A percentile compares a stretch with the other conserved stretches of the same genome.
Evolutionary conservation across 2,329 filamentous ascomycete species (phyloP).

Genomic region (Ascochyta pisi): DNA sequence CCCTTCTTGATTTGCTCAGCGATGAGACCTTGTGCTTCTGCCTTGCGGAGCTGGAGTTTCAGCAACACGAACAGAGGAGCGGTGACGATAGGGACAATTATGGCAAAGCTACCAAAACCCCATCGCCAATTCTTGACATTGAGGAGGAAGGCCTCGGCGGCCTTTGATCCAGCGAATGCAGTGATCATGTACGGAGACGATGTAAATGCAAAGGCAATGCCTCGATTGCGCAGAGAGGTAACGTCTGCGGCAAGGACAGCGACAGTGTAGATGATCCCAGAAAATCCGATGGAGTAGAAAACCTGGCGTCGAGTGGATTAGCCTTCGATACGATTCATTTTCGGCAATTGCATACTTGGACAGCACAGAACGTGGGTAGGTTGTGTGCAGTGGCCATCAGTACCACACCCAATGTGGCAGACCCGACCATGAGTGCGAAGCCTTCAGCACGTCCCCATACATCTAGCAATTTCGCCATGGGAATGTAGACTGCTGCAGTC

Average conservation of each 20-base stretch:
- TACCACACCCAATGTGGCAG: constrained; percentile 54
- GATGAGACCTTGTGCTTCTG: constrained; percentile 61
- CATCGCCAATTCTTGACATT: constrained; percentile 65
- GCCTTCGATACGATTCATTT: too few species aligned
- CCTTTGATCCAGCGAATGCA: constrained; percentile 42
- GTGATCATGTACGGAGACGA: constrained; percentile 29
- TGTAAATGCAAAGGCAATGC: constrained; percentile 61
- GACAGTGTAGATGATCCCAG: constrained; percentile 64
- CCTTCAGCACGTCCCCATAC: constrained; percentile 49
- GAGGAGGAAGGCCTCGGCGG: constrained; percentile 62
- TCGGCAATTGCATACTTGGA: neutral
- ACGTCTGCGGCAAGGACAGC: constrained; percentile 69
- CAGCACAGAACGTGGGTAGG: constrained; percentile 45
- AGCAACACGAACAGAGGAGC: constrained; percentile 15
- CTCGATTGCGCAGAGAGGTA: constrained; percentile 59
- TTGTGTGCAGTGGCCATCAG: constrained; percentile 69
- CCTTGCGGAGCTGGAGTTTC: constrained; percentile 57
- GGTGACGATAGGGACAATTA: constrained; percentile 66
- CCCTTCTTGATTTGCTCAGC: constrained; percentile 52
- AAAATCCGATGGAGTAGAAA: constrained; percentile 68
- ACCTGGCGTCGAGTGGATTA: neutral
- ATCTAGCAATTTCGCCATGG: constrained; percentile 47
- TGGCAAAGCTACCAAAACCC: constrained; percentile 70
- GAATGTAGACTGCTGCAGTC: constrained; percentile 40
- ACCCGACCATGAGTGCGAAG: constrained; percentile 38